phyloP scores from a whole-genome alignment of 2,329 filamentous ascomycete species.

The Beauveria caledonica region DNA sequence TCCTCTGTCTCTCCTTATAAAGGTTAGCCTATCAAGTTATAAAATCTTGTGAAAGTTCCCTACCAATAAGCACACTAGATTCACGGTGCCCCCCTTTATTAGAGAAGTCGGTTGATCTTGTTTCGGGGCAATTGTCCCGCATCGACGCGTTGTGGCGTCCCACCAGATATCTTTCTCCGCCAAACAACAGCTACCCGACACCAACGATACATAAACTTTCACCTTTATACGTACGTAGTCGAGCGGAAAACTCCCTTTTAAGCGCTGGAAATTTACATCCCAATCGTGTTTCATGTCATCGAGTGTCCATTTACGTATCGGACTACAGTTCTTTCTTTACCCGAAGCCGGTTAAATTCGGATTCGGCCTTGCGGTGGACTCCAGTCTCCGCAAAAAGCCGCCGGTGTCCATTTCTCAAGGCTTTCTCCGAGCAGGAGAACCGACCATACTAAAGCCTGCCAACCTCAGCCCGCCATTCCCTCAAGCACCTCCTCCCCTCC shows the following conservation, averaged over 20 bases:
- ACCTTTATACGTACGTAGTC: not conserved
- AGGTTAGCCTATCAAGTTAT: no score
- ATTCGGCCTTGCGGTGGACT: not conserved
- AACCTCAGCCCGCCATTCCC: not conserved
- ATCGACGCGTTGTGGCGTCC: no score
- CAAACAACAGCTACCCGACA: not conserved
- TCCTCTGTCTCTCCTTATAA: no score
- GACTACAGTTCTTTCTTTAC: not conserved
- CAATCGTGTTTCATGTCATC: not conserved
- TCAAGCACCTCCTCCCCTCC: not conserved
- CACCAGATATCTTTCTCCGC: not conserved
- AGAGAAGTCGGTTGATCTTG: no score
- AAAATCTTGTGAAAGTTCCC: no score
- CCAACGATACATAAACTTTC: not conserved
- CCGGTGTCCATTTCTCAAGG: not conserved
- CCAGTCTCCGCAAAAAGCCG: constrained; percentile 6
- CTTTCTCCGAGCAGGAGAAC: not conserved
- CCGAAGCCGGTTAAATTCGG: not conserved
- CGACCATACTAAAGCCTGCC: not conserved
- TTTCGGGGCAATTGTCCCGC: no score
- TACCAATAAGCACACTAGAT: no score
- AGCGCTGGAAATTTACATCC: not conserved
- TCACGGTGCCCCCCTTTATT: no score
- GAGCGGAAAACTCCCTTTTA: not conserved
- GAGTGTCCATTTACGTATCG: no score